A percentile compares a stretch with the other conserved stretches of the same genome.
Evolutionary conservation across 2,329 filamentous ascomycete genomes (phyloP).

Genomic region (Biscogniauxia marginata): DNA sequence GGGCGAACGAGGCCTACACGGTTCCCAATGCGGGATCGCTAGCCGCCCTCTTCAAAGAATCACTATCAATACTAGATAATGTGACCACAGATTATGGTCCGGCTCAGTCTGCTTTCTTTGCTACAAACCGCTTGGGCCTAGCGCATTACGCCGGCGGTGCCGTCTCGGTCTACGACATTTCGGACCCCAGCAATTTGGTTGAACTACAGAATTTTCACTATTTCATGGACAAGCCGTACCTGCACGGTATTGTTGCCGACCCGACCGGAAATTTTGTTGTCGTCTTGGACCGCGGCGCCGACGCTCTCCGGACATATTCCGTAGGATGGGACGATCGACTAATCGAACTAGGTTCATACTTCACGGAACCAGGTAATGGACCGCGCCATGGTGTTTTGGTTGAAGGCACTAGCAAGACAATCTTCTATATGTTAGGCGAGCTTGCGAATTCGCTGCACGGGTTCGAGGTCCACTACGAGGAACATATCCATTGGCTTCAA

Average conservation of each 20-base stretch:
- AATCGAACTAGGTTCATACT: conserved; percentile 1
- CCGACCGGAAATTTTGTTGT: conserved; percentile 7
- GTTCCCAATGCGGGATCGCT: conserved; percentile 2
- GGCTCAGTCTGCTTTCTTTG: conserved; percentile 4
- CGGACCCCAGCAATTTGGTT: conserved; percentile 1
- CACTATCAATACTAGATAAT: conserved; percentile 3
- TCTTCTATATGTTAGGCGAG: conserved; percentile 8
- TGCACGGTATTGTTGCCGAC: conserved; percentile 5
- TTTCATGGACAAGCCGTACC: conserved; percentile 7
- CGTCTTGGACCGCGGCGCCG: conserved; percentile 6
- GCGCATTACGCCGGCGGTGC: conserved; percentile 6
- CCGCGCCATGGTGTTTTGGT: conserved; percentile 6
- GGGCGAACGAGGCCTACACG: conserved; percentile 2
- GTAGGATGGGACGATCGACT: conserved; percentile 4
- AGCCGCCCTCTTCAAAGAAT: conserved; percentile 1
- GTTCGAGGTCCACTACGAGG: conserved; percentile 4
- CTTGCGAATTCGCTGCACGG: conserved; percentile 7
- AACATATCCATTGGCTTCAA: conserved; percentile 3
- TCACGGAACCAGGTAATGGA: conserved; percentile 6
- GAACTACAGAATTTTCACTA: conserved; percentile 9
- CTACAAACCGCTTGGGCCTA: conserved; percentile 2
- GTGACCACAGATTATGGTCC: conserved; percentile 5
- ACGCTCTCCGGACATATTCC: conserved; percentile 6
- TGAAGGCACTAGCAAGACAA: conserved; percentile 3
- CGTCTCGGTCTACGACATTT: conserved; percentile 5